Conservation (phyloP, 495 filamentous ascomycete genomes). For the Physcia stellaris region DNA sequence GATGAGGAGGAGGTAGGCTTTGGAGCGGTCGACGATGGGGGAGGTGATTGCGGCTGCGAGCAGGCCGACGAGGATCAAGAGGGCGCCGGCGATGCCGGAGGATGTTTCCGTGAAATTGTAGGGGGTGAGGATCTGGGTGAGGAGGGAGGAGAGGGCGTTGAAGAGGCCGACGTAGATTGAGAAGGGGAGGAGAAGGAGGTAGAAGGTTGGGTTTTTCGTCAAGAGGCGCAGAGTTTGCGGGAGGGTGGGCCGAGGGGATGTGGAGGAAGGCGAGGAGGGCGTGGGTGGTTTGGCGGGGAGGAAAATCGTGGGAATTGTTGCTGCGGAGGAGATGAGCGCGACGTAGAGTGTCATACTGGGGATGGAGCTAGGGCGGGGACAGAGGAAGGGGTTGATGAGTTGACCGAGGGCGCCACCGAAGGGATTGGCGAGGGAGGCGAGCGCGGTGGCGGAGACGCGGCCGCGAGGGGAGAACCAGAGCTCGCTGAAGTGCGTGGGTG, state of each 20-base stretch:
- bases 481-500: constrained; percentile 83
- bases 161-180: constrained; percentile 81
- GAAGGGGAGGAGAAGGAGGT: constrained; percentile 64
- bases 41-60: constrained; percentile 58
- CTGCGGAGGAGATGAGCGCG: constrained; percentile 66
- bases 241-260: constrained; percentile 34
- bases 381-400: constrained; percentile 69
- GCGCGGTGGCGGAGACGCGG: constrained; percentile 74
- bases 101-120: constrained; percentile 69
- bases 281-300: constrained; percentile 70
- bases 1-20: constrained; percentile 63
- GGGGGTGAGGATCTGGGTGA: constrained; percentile 80
- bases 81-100: constrained; percentile 76
- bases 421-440: constrained; percentile 75
- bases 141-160: constrained; percentile 75
- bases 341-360: constrained; percentile 78
- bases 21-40: constrained; percentile 74
- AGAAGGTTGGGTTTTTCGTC: constrained; percentile 48
- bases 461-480: constrained; percentile 84
- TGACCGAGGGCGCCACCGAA: constrained; percentile 81
- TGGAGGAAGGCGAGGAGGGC: constrained; percentile 43
- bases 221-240: constrained; percentile 37
- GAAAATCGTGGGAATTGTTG: constrained; percentile 69
- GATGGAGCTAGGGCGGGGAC: constrained; percentile 43
- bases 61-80: constrained; percentile 79